Percentiles rank a stretch among this genome's conserved stretches.
These are phyloP conservation scores for Exophiala bonariae DNA, from an alignment of 2,329 filamentous ascomycete genomes.

Conservation along the genomic window DNA sequence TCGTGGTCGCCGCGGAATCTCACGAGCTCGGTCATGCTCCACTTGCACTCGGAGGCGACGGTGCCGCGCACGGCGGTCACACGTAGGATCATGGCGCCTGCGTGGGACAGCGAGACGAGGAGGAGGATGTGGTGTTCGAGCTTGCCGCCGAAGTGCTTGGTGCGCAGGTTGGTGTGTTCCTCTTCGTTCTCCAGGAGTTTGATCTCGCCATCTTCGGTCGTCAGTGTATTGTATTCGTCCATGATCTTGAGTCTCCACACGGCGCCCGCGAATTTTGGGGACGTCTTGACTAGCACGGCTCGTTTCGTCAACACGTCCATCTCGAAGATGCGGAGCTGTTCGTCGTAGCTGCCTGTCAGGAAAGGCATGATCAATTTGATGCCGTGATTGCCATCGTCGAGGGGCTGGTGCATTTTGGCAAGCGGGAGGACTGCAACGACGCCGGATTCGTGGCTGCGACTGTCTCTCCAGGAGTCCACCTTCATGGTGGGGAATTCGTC, in stretches of 20 bases:
- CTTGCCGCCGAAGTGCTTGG: too few species aligned
- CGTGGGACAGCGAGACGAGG: slow-evolving; percentile 94
- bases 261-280: slow-evolving; percentile 70
- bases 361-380: slow-evolving; percentile 52
- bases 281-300: slow-evolving; percentile 43
- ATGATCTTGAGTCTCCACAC: slow-evolving; percentile 79
- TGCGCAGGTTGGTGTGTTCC: too few species aligned
- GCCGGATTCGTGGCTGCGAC: slow-evolving; percentile 69
- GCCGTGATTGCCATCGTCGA: neutral
- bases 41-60: slow-evolving; percentile 39
- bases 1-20: slow-evolving; percentile 75
- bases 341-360: slow-evolving; percentile 90
- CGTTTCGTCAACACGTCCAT: slow-evolving; percentile 32
- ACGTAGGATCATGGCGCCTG: slow-evolving; percentile 68
- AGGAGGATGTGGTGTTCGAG: slow-evolving; percentile 47
- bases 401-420: slow-evolving; percentile 23
- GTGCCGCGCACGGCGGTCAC: slow-evolving; percentile 32
- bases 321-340: slow-evolving; percentile 67
- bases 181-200: too few species aligned
- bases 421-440: slow-evolving; percentile 84
- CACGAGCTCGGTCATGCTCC: slow-evolving; percentile 62
- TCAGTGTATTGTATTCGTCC: slow-evolving; percentile 13
- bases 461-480: slow-evolving; percentile 42
- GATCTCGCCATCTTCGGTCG: neutral
- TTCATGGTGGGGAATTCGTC: neutral